Percentiles rank a stretch among this genome's conserved stretches.
These are phyloP conservation scores for Herpetospermum pedunculosum DNA, from an alignment of 306 rosid species.

Conservation along the genomic window DNA sequence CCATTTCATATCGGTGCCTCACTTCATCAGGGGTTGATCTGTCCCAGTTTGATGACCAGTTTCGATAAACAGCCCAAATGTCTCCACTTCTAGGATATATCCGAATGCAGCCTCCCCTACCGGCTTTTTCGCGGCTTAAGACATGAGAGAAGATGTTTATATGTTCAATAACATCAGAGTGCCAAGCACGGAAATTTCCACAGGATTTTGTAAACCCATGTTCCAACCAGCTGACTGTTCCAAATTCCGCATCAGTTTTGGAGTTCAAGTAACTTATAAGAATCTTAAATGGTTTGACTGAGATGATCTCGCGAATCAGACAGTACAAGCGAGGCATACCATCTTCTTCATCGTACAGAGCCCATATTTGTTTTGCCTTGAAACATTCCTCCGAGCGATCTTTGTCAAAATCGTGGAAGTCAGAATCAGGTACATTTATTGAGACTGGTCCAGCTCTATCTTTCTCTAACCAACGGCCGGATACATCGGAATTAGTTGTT, in stretches of 20 bases:
- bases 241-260: constrained; percentile 84
- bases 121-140: constrained; percentile 60
- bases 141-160: constrained; percentile 90
- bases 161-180: constrained; percentile 71
- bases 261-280: constrained; percentile 79
- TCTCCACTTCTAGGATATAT: constrained; percentile 81
- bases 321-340: constrained; percentile 99
- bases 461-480: constrained; percentile 33
- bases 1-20: constrained; percentile 93
- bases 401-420: constrained; percentile 92
- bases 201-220: constrained; percentile 93
- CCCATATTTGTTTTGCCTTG: constrained; percentile 98
- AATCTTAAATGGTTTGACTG: constrained; percentile 75
- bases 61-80: constrained; percentile 83
- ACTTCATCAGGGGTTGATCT: constrained; percentile 75
- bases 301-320: constrained; percentile 77
- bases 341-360: constrained; percentile 93
- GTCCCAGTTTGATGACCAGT: constrained; percentile 83
- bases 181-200: constrained; percentile 81
- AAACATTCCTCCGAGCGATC: constrained; percentile 92
- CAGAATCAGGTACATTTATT: constrained; percentile 80
- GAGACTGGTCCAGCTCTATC: constrained; percentile 41
- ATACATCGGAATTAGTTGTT: constrained; percentile 23
- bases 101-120: constrained; percentile 87
- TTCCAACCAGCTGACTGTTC: constrained; percentile 69